phyloP scores from a whole-genome alignment of 768 basidiomycete genomes.

The Tubosaeta brunneosetosa region DNA sequence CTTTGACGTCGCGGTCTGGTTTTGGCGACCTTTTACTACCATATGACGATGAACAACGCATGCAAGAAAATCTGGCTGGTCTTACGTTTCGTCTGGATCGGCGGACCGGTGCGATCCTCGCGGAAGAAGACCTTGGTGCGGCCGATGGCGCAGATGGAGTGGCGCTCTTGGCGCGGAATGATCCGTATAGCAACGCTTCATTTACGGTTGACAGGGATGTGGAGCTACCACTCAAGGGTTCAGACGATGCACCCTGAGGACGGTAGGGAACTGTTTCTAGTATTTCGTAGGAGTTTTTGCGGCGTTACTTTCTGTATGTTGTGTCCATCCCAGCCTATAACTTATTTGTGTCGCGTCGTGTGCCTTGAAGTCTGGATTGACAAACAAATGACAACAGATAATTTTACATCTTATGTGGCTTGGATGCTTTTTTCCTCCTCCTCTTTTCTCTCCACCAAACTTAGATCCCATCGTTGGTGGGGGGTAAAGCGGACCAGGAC shows the following conservation, averaged over 20 bases:
- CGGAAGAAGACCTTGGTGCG: conserved; percentile 39
- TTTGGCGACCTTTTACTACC: conserved; percentile 60
- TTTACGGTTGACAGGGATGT: conserved; percentile 3
- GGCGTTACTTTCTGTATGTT: not conserved
- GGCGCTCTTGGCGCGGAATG: conserved; percentile 12
- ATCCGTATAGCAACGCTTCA: conserved; percentile 1
- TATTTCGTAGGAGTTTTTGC: not conserved
- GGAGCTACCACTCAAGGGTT: conserved; percentile 1
- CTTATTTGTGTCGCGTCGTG: not conserved
- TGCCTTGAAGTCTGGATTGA: not conserved
- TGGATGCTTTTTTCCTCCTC: conserved; percentile 30
- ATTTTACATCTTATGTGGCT: not conserved
- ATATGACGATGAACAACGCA: conserved; percentile 44
- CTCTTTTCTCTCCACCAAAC: conserved; percentile 47
- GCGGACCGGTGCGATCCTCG: conserved; percentile 59
- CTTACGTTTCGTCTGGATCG: conserved; percentile 52
- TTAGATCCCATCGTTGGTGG: conserved; percentile 32
- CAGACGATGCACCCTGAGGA: not conserved
- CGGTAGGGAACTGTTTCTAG: not conserved
- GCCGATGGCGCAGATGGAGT: conserved; percentile 7
- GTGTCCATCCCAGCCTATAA: not conserved
- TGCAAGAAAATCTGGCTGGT: conserved; percentile 47
- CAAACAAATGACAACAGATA: conserved; percentile 26
- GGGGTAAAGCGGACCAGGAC: conserved; percentile 44
- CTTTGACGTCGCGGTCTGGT: conserved; percentile 57